Base-by-base conservation (phyloP, 768 basidiomycete species). In the Polyporus arcularius region DNA sequence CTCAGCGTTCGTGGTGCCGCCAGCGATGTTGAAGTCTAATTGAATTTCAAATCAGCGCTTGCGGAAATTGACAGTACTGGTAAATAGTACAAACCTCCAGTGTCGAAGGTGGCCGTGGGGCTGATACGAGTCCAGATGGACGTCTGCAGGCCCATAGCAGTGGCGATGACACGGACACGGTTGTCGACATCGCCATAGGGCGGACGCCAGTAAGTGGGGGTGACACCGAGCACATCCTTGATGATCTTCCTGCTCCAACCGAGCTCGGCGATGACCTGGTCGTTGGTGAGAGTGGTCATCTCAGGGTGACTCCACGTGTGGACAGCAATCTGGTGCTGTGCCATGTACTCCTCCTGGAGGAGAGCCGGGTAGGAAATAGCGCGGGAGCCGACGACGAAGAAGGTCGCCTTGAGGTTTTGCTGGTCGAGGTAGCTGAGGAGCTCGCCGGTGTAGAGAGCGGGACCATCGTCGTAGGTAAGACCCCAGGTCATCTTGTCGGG, bases 231-330 rank as follows among this genome's bases (percentile, higher is more conserved):
- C 47, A 90, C 82, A 69, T 95, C 91, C 70, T 86, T 86, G 74
- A 96, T 94, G 58, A 88, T 79, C 75, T 95, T 88, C 74, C 83
- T 89, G 5, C 88, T 82, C 92, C 92, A 96, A 4, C 90, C 92
- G 38, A 96, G 78, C 72, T 95, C 93, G 45, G 92, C 93, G 59
- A 96, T 90, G 68, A 94, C 85, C 66, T 90, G 73, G 54, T 93
- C 90, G 70, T 89, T 94, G 41, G 87, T 78, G 58, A 88, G 74
- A 1, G 88, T 89, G 41, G 92, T 94, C 64, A 93, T 76, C 7
- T 79, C 65, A 3, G 85, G 80, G 72, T 94, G 93, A 54, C 86
- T 86, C 90, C 91, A 84, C 31, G 84, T 85, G 73, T 85, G 84
- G 2, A 82, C 80, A 6, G 85, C 87, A 64, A 95, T 83, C 68